Evolutionary conservation across 2,329 filamentous ascomycete genomes (phyloP).

Genomic region (Nannizzia gypsea): DNA sequence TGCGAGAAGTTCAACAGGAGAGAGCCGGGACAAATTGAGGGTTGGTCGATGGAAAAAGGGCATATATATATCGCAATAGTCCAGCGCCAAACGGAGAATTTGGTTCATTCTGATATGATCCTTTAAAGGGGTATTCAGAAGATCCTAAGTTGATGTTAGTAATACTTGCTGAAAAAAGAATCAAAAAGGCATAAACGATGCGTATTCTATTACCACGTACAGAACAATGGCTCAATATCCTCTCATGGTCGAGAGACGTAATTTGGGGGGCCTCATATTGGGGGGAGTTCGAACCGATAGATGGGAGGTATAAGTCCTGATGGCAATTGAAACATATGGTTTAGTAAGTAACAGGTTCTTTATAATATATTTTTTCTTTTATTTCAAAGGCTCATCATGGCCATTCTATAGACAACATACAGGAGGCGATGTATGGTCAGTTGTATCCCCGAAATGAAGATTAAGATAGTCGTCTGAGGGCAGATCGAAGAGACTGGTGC

Average conservation of each 20-base stretch:
- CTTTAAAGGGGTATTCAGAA: constrained; percentile 10
- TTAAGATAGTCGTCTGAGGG: constrained; percentile 15
- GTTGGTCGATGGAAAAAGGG: constrained; percentile 17
- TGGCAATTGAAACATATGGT: neutral
- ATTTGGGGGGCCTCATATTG: constrained; percentile 4
- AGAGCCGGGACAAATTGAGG: constrained; percentile 10
- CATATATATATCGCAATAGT: constrained; percentile 17
- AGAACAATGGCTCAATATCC: constrained; percentile 12
- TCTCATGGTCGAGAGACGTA: constrained; percentile 12
- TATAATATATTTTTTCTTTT: no score
- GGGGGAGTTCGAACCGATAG: constrained; percentile 6
- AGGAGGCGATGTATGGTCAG: constrained; percentile 1
- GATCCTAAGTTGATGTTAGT: constrained; percentile 7
- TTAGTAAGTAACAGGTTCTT: neutral
- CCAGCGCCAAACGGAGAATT: constrained; percentile 12
- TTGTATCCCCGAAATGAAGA: constrained; percentile 13
- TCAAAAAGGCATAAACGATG: neutral
- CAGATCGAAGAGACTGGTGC: constrained; percentile 13
- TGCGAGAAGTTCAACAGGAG: constrained; percentile 14
- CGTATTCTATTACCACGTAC: constrained; percentile 1
- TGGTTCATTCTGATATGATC: constrained; percentile 9
- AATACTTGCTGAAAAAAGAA: neutral
- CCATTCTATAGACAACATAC: constrained; percentile 1
- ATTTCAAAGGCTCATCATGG: neutral
- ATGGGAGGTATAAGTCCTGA: constrained; percentile 10